Conservation (phyloP, 2,329 filamentous ascomycete genomes). For the Rutstroemia sp. region DNA sequence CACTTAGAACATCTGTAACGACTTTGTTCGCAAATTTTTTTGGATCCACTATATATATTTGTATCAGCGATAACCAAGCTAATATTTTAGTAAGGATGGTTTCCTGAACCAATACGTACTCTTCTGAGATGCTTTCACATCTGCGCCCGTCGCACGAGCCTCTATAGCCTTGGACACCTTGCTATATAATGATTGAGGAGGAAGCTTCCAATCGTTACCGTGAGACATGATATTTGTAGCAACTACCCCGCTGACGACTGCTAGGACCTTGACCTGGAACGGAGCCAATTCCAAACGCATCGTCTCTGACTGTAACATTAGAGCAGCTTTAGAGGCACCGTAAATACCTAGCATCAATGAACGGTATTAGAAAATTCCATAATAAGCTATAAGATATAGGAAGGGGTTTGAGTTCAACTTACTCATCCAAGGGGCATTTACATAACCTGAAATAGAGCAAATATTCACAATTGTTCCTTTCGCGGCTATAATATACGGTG, state of each 20-base stretch:
- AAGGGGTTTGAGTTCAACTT: conserved; percentile 9
- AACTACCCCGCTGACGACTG: not conserved
- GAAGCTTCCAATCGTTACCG: not conserved
- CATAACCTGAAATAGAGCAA: conserved; percentile 16
- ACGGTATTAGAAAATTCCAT: not conserved
- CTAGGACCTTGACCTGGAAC: not conserved
- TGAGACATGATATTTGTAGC: not conserved
- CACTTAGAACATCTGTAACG: not conserved
- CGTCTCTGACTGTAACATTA: not conserved
- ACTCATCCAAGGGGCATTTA: conserved; percentile 24
- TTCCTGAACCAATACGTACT: not conserved
- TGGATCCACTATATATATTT: not conserved
- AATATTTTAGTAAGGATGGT: not conserved
- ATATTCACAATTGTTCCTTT: conserved; percentile 25
- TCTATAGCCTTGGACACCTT: not conserved
- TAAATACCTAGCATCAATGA: not conserved
- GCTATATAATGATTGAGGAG: not conserved
- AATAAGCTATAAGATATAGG: not conserved
- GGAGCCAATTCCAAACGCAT: not conserved
- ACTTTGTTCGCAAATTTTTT: not conserved
- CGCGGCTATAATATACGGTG: conserved; percentile 19
- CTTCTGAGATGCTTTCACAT: not conserved
- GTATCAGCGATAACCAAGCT: not conserved
- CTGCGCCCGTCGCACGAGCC: not conserved
- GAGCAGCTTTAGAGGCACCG: not conserved